Base-by-base conservation (phyloP, 176 grass and related monocot genomes). In the Melocanna baccifera region DNA sequence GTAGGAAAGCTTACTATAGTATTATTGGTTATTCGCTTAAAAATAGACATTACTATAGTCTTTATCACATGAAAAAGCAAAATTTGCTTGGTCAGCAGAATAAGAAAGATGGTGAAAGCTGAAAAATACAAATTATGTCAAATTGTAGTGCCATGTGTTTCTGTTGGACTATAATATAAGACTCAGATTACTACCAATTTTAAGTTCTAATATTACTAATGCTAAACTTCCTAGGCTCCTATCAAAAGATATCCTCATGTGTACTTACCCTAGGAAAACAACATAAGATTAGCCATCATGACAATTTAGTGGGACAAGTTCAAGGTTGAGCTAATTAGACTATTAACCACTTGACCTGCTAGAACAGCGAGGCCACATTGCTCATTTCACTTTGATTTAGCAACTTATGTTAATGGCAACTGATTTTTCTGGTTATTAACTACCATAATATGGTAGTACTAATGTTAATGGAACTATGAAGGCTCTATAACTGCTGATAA, bases 401-500 rank as follows among this genome's bases (percentile, higher is more conserved):
- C 32, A 72, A 71, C 37, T 78, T 62, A 71, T 45, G 28, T 50
- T 69, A 65, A 12, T 62, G 18, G 23, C 71, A 71, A 63, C 13
- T 78, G 45, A 53, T 14, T 19, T 23, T 28, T 73, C 23, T 48
- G 11, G 9, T 16, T 34, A 69, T 48, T 4, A 48, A 62, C 46
- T 63, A n/a, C n/a, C 48, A 53, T 39, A 82, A 19, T 41, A 82
- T 75, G 22, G 23, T 6, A 69, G 30, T 29, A 76, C 11, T 32
- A 20, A 36, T 4, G 34, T 36, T 36, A 36, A 36, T 36, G 92
- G 89, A 56, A 94, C 58, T 37, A 59, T 87, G 80, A 95, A 94
- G 55, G 87, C 69, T 88, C 73, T 92, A 46, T 94, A 95, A 64
- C n/a, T 66, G 81, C 78, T 91, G 79, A 98, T 91, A 58, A 93